phyloP scores from a whole-genome alignment of 1,284 basidiomycete genomes.

The Volvariella surrecta region DNA sequence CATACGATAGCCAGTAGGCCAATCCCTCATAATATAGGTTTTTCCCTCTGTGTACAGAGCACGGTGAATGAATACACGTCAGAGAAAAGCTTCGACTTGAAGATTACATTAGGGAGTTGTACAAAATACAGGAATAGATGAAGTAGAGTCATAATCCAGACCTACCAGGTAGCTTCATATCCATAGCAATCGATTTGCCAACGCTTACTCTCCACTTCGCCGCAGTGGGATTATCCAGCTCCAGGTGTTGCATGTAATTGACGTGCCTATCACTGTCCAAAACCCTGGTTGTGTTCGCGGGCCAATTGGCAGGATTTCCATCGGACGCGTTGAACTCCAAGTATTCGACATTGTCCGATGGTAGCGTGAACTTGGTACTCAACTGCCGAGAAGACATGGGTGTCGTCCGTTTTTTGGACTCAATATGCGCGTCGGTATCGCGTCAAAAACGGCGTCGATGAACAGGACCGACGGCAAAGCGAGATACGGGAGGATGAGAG shows the following conservation, averaged over 20 bases:
- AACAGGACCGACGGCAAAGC: too few relatives aligned
- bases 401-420: neutral
- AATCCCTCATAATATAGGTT: slow-evolving; percentile 52
- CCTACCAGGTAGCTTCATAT: slow-evolving; percentile 41
- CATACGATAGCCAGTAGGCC: slow-evolving; percentile 62
- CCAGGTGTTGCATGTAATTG: slow-evolving; percentile 55
- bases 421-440: neutral
- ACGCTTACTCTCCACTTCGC: slow-evolving; percentile 56
- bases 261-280: slow-evolving; percentile 54
- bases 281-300: slow-evolving; percentile 40
- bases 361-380: slow-evolving; percentile 23
- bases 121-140: too few relatives aligned
- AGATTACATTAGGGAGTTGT: neutral
- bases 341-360: slow-evolving; percentile 37
- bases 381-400: neutral
- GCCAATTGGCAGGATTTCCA: slow-evolving; percentile 44
- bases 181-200: slow-evolving; percentile 47
- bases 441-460: neutral
- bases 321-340: slow-evolving; percentile 56
- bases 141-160: slow-evolving; percentile 6
- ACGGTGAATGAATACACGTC: slow-evolving; percentile 2
- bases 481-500: neutral
- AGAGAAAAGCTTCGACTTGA: neutral
- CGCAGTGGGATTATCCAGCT: slow-evolving; percentile 35
- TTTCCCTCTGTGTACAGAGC: slow-evolving; percentile 3